Conservation (phyloP, 1,284 basidiomycete species). For the Violaceomyces palustris region DNA sequence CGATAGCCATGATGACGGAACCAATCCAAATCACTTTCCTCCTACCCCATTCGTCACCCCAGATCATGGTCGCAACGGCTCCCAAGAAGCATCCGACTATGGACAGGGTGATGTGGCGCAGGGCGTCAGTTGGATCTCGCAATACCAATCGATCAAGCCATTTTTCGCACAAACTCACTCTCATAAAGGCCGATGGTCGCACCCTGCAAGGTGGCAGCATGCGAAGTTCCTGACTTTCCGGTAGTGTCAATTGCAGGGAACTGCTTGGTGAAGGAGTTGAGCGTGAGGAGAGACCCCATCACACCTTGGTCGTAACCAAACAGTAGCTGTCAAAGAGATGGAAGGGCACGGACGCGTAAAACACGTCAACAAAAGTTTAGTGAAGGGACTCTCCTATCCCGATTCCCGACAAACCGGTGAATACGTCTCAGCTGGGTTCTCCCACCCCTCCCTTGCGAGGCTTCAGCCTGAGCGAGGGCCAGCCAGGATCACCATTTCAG, state of each 20-base stretch:
- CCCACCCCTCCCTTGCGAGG: not conserved
- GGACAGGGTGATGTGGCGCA: not conserved
- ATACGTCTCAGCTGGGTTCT: not conserved
- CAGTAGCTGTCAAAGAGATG: constrained; percentile 12
- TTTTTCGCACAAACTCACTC: no score
- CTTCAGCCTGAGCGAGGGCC: not conserved
- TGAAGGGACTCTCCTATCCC: not conserved
- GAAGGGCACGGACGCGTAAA: not conserved
- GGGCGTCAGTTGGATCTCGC: not conserved
- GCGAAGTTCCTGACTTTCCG: not conserved
- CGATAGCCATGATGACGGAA: constrained; percentile 39
- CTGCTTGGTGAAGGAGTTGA: constrained; percentile 29
- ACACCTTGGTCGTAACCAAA: constrained; percentile 52
- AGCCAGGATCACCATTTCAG: not conserved
- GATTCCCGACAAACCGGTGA: not conserved
- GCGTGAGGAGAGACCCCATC: constrained; percentile 45
- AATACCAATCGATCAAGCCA: no score
- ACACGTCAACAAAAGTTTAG: not conserved
- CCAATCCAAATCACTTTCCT: constrained; percentile 48
- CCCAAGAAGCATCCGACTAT: constrained; percentile 47
- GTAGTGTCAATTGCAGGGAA: constrained; percentile 45
- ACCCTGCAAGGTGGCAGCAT: constrained; percentile 36
- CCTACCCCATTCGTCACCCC: constrained; percentile 45
- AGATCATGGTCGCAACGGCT: constrained; percentile 43
- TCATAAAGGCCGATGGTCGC: constrained; percentile 48